Conservation (phyloP, 768 basidiomycete genomes). For the Serendipita vermifera region DNA sequence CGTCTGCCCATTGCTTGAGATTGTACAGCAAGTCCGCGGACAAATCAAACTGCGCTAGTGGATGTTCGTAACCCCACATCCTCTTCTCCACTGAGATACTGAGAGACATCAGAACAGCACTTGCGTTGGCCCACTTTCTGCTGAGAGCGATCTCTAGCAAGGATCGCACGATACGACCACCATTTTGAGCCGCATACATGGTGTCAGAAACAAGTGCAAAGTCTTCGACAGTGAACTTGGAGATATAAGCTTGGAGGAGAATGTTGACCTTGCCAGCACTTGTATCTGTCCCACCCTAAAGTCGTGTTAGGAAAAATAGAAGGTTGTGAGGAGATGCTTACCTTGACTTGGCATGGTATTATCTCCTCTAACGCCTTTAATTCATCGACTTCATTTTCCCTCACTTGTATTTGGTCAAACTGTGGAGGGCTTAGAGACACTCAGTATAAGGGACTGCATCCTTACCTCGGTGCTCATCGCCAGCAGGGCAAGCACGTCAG, state of each 20-base stretch:
- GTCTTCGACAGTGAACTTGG: constrained; percentile 67
- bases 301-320: neutral
- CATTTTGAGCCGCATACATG: constrained; percentile 89
- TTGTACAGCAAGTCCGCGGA: constrained; percentile 67
- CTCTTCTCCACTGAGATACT: constrained; percentile 89
- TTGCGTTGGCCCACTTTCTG: constrained; percentile 77
- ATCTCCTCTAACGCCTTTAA: constrained; percentile 46
- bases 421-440: constrained; percentile 25
- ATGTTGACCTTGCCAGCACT: constrained; percentile 87
- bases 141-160: constrained; percentile 90
- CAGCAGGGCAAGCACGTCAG: constrained; percentile 76
- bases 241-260: constrained; percentile 82
- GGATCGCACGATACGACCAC: constrained; percentile 86
- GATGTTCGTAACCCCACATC: constrained; percentile 91
- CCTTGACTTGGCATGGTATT: constrained; percentile 62
- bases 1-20: constrained; percentile 68
- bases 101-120: constrained; percentile 69
- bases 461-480: constrained; percentile 81
- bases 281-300: constrained; percentile 50
- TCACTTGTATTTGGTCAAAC: constrained; percentile 91
- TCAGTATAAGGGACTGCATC: neutral
- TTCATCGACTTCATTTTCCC: constrained; percentile 81
- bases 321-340: constrained; percentile 22
- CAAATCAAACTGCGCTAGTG: constrained; percentile 67
- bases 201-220: constrained; percentile 94